Evolutionary conservation across 2,329 filamentous ascomycete species (phyloP).

Genomic region (Harringtonia aguacate): DNA sequence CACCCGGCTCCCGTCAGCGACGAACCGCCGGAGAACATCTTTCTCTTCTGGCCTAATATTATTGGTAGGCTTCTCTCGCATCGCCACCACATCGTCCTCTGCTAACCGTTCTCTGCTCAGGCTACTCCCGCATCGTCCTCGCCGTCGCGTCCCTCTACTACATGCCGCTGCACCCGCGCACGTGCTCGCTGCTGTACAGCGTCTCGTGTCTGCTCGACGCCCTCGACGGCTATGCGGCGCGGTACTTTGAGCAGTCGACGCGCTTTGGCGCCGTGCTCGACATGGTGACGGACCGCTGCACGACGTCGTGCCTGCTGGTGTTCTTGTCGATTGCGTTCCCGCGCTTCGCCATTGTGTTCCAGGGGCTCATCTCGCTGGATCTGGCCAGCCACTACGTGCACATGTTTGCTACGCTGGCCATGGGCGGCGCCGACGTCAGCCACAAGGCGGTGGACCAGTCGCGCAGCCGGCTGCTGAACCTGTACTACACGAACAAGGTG

Average conservation of each 20-base stretch:
- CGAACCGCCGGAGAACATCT: slow-evolving; percentile 58
- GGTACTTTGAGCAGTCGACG: slow-evolving; percentile 81
- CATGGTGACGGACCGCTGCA: slow-evolving; percentile 98
- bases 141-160: slow-evolving; percentile 92
- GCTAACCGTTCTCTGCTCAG: slow-evolving; percentile 26
- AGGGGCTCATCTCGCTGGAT: slow-evolving; percentile 84
- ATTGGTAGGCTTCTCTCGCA: slow-evolving; percentile 47
- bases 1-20: slow-evolving; percentile 20
- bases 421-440: slow-evolving; percentile 69
- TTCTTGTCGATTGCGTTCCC: slow-evolving; percentile 94
- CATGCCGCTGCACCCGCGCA: slow-evolving; percentile 97
- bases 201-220: slow-evolving; percentile 93
- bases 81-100: background rate
- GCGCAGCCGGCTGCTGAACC: slow-evolving; percentile 79
- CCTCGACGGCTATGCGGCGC: slow-evolving; percentile 87
- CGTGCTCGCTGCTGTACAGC: slow-evolving; percentile 83
- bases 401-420: slow-evolving; percentile 91
- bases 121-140: slow-evolving; percentile 67
- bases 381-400: slow-evolving; percentile 97
- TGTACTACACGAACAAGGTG: slow-evolving; percentile 97
- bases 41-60: slow-evolving; percentile 71
- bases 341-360: slow-evolving; percentile 87
- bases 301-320: slow-evolving; percentile 86
- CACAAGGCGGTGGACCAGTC: slow-evolving; percentile 92
- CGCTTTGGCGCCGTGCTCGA: slow-evolving; percentile 94